Conservation (phyloP, 768 basidiomycete species). For the Boletales sp. region DNA sequence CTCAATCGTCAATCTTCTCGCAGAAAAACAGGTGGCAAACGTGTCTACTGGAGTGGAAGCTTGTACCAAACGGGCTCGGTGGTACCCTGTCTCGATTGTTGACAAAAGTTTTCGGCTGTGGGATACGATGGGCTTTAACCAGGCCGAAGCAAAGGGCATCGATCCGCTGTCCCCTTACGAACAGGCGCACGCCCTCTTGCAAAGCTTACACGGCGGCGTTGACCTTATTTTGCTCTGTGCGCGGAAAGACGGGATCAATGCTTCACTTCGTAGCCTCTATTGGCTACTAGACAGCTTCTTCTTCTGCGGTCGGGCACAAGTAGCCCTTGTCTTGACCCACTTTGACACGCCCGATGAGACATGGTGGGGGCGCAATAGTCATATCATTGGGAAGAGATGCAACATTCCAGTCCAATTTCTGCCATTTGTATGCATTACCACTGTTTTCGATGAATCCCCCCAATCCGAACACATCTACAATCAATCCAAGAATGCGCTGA, state of each 20-base stretch:
- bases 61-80: constrained; percentile 31
- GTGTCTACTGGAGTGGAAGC: constrained; percentile 29
- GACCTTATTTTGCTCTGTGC: constrained; percentile 39
- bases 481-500: constrained; percentile 13
- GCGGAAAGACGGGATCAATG: constrained; percentile 35
- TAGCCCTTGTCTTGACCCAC: constrained; percentile 39
- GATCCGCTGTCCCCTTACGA: constrained; percentile 22
- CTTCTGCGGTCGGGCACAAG: constrained; percentile 33
- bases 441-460: constrained; percentile 2
- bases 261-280: constrained; percentile 34
- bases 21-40: constrained; percentile 22
- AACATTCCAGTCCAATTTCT: constrained; percentile 7
- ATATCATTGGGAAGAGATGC: constrained; percentile 14
- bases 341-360: constrained; percentile 30
- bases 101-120: constrained; percentile 25
- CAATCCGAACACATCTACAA: not conserved
- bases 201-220: constrained; percentile 32
- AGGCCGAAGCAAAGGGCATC: constrained; percentile 12
- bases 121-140: constrained; percentile 35
- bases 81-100: constrained; percentile 18
- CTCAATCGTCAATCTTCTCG: constrained; percentile 29
- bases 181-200: constrained; percentile 33
- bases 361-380: constrained; percentile 39
- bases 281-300: constrained; percentile 36
- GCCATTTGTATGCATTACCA: constrained; percentile 19